Base-by-base conservation (phyloP, 1,284 basidiomycete species). In the Laetiporus sulphureus region DNA sequence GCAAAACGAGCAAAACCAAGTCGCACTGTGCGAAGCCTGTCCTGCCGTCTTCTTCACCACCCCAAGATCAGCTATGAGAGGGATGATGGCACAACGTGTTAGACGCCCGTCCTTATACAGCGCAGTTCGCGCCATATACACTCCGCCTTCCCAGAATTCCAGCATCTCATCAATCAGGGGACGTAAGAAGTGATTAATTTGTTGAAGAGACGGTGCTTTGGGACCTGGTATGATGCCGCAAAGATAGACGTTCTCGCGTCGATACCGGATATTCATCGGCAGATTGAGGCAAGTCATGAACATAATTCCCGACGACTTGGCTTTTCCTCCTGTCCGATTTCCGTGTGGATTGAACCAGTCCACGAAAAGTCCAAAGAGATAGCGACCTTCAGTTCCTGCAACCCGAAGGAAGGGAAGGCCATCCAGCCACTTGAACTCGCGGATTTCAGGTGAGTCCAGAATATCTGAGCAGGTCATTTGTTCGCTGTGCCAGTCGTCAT, bases 191-290 rank as follows among this genome's bases (percentile, higher is more conserved):
- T 63, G 51, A 41, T 70, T 69, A 6, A 68, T 52, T 27, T 58
- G 46, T 2, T 56, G 55, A 1, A 56, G 37, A 19, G 49, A 48
- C 1, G 68, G 66, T 41, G 67, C 60, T 7, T 52, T 45, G 3
- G 62, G 65, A 7, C 64, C 64, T 11, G 68, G 68, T 12, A 68
- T 58, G 29, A 65, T 51, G 2, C 58, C 59, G 12, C 52, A 52
- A 20, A 62, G 45, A 46, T 48, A 61, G 12, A 63, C 46, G 43
- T 65, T 63, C 42, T 58, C 53, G 5, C 34, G 18, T 10, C 45
- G 47, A 36, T 55, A 60, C 5, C 61, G 47, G 5, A 57, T 24
- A 3, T 59, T 40, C 13, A 43, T 33, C 2, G 61, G 63, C 12
- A 64, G 51, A 16, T 56, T 56, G n/a, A 60, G 51, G 40, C 52